Percentiles rank a stretch among this genome's conserved stretches.
These are phyloP conservation scores for Scedosporium boydii DNA, from an alignment of 2,329 filamentous ascomycete genomes.

Conservation along the genomic window DNA sequence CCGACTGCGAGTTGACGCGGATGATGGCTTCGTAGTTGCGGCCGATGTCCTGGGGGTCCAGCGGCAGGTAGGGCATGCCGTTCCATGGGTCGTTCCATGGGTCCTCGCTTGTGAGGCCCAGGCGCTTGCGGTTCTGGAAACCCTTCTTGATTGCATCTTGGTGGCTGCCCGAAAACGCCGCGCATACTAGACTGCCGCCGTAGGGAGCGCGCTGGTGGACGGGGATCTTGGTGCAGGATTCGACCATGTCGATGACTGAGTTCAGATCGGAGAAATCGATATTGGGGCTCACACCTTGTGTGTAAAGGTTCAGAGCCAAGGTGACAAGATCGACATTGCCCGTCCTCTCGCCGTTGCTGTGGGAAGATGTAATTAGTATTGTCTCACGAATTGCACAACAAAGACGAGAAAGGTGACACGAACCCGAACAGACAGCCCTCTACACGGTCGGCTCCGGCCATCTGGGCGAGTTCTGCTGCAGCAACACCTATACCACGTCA, in stretches of 20 bases:
- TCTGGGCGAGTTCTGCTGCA: slow-evolving; percentile 78
- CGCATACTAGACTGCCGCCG: slow-evolving; percentile 71
- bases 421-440: slow-evolving; percentile 74
- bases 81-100: slow-evolving; percentile 66
- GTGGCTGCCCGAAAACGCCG: slow-evolving; percentile 76
- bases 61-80: slow-evolving; percentile 66
- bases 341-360: slow-evolving; percentile 38
- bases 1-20: slow-evolving; percentile 94
- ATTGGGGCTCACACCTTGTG: slow-evolving; percentile 69
- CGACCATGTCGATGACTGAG: slow-evolving; percentile 47
- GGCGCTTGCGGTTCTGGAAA: slow-evolving; percentile 39
- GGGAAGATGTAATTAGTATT: background rate
- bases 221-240: slow-evolving; percentile 80
- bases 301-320: slow-evolving; percentile 32
- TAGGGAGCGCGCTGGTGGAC: slow-evolving; percentile 76
- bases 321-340: slow-evolving; percentile 6
- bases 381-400: background rate
- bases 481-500: slow-evolving; percentile 47
- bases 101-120: slow-evolving; percentile 46
- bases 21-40: slow-evolving; percentile 95
- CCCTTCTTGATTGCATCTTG: slow-evolving; percentile 65
- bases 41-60: slow-evolving; percentile 88
- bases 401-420: background rate
- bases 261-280: slow-evolving; percentile 52
- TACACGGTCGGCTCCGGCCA: slow-evolving; percentile 83